Conservation (phyloP, 176 grass and related monocot genomes). For the Avena atlantica region DNA sequence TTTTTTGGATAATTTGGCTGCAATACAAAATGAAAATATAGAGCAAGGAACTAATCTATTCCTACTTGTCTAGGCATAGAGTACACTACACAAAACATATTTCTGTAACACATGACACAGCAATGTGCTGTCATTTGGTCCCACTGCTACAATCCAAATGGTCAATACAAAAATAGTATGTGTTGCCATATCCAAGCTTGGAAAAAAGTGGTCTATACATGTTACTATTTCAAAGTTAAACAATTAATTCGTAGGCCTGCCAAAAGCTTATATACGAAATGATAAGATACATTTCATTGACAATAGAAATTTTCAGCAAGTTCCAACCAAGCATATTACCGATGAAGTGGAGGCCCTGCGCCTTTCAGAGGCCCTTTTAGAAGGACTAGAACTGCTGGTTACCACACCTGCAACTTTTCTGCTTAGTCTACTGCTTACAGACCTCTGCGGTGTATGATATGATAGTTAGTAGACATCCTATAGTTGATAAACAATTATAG, state of each 20-base stretch:
- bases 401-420: constrained; percentile 73
- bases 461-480: constrained; percentile 14
- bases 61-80: not conserved
- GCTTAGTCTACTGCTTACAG: constrained; percentile 60
- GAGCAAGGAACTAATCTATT: not conserved
- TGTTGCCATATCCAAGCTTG: not conserved
- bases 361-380: constrained; percentile 84
- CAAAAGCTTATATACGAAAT: not conserved
- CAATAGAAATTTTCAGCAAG: not conserved
- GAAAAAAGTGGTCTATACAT: not conserved
- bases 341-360: constrained; percentile 64
- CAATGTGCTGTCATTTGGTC: not conserved
- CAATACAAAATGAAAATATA: not conserved
- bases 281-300: not conserved
- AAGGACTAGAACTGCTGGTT: constrained; percentile 63
- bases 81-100: constrained; percentile 13
- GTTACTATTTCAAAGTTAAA: constrained; percentile 10
- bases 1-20: not conserved
- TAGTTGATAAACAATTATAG: constrained; percentile 30
- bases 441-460: constrained; percentile 60
- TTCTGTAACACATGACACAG: not conserved
- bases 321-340: constrained; percentile 52
- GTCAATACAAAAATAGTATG: not conserved
- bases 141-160: constrained; percentile 19
- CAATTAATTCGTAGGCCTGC: constrained; percentile 1